Base-by-base conservation (phyloP, 345 rosid species). In the Hibiscus trionum region DNA sequence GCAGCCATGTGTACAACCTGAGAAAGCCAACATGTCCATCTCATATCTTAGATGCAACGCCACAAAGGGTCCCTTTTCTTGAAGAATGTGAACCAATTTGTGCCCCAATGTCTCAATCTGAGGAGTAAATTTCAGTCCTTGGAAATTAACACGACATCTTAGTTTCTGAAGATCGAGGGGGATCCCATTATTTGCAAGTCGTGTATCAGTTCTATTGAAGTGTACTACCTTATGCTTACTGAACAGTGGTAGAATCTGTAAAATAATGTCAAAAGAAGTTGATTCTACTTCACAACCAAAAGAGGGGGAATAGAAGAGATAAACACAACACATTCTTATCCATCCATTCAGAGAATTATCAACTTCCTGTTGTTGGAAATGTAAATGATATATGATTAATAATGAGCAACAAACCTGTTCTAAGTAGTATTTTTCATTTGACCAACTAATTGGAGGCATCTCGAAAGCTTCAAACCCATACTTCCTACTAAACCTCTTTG, bases 1-100 rank as follows among this genome's bases (percentile, higher is more conserved):
- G 84, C 98, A 94, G 62, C 99, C 99, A 76, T 84, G 93, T 61
- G 97, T 95, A 63, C 99, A 95, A 67, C 99, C 99, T 44, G 93
- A 91, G 87, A 95, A 95, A 81, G 99, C 93, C 78, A 95, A 77
- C 99, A 95, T 92, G 84, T 95, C 97, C 99, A 95, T 95, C 88
- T 92, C 99, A 61, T 95, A 95, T 80, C 99, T 84, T 31, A 95
- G 90, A 88, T 95, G 99, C 83, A 95, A 84, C 62, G 89, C 96
- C 81, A 95, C 79, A 78, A 86, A 92, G 24, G 92, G 90, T 63
- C 97, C 99, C 79, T 79, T 87, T 73, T 85, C 82, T 67, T 77
- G 96, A 75, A 95, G 89, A 59, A 89, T 83, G 65, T 7, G 82
- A 42, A 92, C 86, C 81, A 95, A 79, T 75, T 88, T 89, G 83